Evolutionary conservation across 495 filamentous ascomycete genomes (phyloP).

Genomic region (Talaromyces nanjingensis): DNA sequence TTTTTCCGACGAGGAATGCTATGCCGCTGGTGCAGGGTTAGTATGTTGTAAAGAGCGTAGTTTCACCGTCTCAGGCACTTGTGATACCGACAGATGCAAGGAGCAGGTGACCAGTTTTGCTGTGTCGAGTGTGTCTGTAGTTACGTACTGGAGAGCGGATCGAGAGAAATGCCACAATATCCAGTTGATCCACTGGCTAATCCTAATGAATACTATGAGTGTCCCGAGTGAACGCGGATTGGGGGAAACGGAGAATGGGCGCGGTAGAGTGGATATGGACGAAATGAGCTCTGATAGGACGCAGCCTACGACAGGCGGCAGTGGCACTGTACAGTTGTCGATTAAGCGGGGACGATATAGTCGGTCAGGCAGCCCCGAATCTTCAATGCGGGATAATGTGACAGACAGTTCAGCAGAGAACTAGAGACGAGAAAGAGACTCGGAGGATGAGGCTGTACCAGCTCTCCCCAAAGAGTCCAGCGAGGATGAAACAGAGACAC

Average conservation of each 20-base stretch:
- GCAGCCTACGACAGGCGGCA: neutral
- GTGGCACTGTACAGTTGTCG: neutral
- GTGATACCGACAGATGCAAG: constrained; percentile 11
- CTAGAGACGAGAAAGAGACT: neutral
- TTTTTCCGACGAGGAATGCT: neutral
- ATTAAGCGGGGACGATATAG: neutral
- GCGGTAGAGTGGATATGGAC: neutral
- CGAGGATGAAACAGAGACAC: neutral
- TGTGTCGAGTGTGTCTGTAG: neutral
- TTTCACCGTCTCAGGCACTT: constrained; percentile 9
- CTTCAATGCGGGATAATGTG: neutral
- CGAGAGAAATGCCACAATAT: constrained; percentile 1
- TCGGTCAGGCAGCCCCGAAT: neutral
- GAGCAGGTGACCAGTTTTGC: constrained; percentile 9
- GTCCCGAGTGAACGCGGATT: neutral
- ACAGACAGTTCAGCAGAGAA: neutral
- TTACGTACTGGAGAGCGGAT: neutral
- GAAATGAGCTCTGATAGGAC: neutral
- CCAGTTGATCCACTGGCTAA: constrained; percentile 1
- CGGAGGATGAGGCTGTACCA: neutral
- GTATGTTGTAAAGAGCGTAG: neutral
- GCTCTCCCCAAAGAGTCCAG: neutral
- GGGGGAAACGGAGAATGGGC: neutral
- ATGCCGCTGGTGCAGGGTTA: neutral
- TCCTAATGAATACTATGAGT: neutral